A percentile compares a stretch with the other conserved stretches of the same genome.
phyloP scores from a whole-genome alignment of 208 protist genomes.

The Borovskyia barvae region DNA sequence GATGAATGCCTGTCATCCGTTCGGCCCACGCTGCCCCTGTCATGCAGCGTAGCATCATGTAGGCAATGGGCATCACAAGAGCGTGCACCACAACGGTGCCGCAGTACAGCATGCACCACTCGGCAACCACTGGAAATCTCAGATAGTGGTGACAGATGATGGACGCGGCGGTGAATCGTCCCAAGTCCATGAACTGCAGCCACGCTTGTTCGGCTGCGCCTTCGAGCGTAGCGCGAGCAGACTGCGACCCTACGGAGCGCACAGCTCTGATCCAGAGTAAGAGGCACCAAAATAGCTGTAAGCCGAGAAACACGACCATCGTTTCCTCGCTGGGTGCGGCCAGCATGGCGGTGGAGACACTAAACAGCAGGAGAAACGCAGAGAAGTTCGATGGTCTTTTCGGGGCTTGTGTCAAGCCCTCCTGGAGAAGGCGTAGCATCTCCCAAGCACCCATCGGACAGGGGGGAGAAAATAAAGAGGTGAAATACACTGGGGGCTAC shows the following conservation, averaged over 20 bases:
- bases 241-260: conserved; percentile 17
- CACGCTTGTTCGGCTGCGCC: not conserved
- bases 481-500: not conserved
- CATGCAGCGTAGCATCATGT: not conserved
- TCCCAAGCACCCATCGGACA: too few relatives aligned
- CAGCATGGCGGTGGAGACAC: too few relatives aligned
- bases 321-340: not conserved
- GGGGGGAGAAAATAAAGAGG: not conserved
- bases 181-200: conserved; percentile 11
- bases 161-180: not conserved
- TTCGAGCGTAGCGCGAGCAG: not conserved
- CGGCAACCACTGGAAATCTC: not conserved
- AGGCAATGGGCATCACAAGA: conserved; percentile 5
- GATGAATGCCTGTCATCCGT: conserved; percentile 5
- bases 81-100: conserved; percentile 3
- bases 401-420: conserved; percentile 8
- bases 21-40: not conserved
- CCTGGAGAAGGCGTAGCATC: conserved; percentile 1
- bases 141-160: not conserved
- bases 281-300: conserved; percentile 12
- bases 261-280: conserved; percentile 10
- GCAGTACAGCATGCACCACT: conserved; percentile 22
- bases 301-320: conserved; percentile 6
- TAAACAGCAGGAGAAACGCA: not conserved
- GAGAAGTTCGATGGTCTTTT: not conserved